phyloP scores from a whole-genome alignment of 2,329 filamentous ascomycete species.

The Beauveria scarabaeidicola region DNA sequence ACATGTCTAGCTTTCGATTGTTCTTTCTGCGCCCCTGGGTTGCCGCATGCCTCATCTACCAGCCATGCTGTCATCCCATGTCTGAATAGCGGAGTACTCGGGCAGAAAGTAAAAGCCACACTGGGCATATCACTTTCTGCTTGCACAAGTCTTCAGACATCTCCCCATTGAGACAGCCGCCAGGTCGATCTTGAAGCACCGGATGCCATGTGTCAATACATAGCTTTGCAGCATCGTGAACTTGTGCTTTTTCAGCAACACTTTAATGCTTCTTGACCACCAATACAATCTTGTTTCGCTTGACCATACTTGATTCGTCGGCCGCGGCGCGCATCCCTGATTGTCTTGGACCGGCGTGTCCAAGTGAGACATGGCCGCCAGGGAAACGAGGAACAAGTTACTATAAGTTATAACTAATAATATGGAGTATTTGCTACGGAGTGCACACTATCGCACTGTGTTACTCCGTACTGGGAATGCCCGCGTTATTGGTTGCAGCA shows the following conservation, averaged over 20 bases:
- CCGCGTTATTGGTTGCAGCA: background rate
- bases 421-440: background rate
- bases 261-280: no score
- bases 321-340: background rate
- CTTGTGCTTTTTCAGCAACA: no score
- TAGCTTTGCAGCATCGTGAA: no score
- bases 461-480: background rate
- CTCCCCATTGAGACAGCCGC: no score
- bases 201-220: background rate
- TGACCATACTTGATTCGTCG: background rate
- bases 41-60: no score
- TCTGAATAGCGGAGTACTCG: no score
- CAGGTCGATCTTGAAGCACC: no score
- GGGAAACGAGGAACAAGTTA: background rate
- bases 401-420: no score
- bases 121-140: no score
- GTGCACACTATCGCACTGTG: background rate
- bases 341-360: background rate
- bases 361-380: background rate
- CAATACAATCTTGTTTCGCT: background rate
- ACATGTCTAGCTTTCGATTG: background rate
- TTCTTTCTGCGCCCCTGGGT: background rate
- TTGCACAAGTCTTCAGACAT: no score
- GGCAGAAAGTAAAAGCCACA: no score
- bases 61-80: no score